Evolutionary conservation across 805 yeast species (phyloP), one percentile per base, ranked within the genome.

Genomic region (Spathaspora sp.): DNA sequence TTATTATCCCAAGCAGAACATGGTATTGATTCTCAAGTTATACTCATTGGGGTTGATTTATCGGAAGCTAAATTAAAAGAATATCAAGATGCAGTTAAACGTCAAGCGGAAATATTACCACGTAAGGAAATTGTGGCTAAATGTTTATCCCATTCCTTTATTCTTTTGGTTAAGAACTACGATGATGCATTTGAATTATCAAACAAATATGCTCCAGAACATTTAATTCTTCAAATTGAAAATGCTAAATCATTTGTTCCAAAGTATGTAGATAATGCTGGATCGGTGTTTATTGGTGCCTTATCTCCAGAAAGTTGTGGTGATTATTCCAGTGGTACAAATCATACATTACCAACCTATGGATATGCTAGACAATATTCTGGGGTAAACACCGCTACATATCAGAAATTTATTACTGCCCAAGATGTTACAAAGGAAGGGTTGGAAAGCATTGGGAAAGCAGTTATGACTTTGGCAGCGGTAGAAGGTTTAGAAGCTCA

Each of bases 231-330:
- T 61, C 98, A 94, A 70, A 81, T 93, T 52, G 84, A 87, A 55
- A 72, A 92, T 56, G 97, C 99, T 11, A 73, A 81, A 49, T 68
- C 73, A 42, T 88, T 79, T 64, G 93, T 94, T 42, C 79, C 79
- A 10, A 77, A 80, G 29, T 72, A 79, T 57, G 92, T 94, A 35
- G 86, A 88, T 56, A 86, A 94, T 66, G 99, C 99, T 5, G 99
- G 99, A 40, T 87, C 96, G 31, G 94, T 94, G 20, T 94, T 94
- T 64, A 97, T 94, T 51, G 99, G 99, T 44, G 87, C 93, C 3
- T 88, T 87, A 68, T 88, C 97, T 1, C 99, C 99, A 48, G 99
- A 94, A 69, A 87, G 96, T 2, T 92, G 97, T 69, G 99, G 99
- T 64, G 99, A 94, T 73, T 94, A 94, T 74, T 92, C 97, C 0